Percentiles rank a stretch among this genome's conserved stretches.
phyloP scores from a whole-genome alignment of 2,329 filamentous ascomycete genomes.

The Colletotrichum noveboracense region DNA sequence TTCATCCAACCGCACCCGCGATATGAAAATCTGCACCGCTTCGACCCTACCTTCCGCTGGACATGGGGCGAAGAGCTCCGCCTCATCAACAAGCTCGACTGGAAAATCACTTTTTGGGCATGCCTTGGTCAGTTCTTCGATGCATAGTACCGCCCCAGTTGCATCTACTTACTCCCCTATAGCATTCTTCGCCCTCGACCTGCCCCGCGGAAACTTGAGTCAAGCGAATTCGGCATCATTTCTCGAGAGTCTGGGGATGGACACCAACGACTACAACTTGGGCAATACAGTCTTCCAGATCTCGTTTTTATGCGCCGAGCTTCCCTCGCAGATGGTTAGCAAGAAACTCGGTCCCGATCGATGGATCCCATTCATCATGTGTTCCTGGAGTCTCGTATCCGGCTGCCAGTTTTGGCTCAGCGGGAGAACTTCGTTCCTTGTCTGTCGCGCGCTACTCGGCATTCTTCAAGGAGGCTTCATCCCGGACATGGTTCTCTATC shows the following conservation, averaged over 20 bases:
- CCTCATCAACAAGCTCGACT: conserved; percentile 34
- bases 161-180: not conserved
- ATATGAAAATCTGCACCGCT: conserved; percentile 37
- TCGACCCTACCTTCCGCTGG: conserved; percentile 37
- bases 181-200: conserved; percentile 29
- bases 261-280: conserved; percentile 53
- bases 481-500: conserved; percentile 29
- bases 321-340: conserved; percentile 65
- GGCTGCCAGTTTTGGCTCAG: conserved; percentile 34
- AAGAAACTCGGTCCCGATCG: conserved; percentile 50
- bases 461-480: conserved; percentile 53
- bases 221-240: conserved; percentile 30
- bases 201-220: conserved; percentile 28
- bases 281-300: conserved; percentile 61
- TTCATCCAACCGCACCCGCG: conserved; percentile 36
- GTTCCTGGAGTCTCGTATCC: conserved; percentile 24
- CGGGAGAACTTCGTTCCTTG: conserved; percentile 42
- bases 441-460: conserved; percentile 42
- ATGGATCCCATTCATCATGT: conserved; percentile 33
- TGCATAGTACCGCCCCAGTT: fast-evolving
- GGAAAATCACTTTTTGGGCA: conserved; percentile 25
- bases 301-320: conserved; percentile 60
- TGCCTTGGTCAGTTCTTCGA: not conserved
- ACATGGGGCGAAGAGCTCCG: conserved; percentile 35
- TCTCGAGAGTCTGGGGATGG: conserved; percentile 44